These are phyloP conservation scores for Penstemon barbatus DNA, from an alignment of 257 asterid genomes.

Conservation along the genomic window DNA sequence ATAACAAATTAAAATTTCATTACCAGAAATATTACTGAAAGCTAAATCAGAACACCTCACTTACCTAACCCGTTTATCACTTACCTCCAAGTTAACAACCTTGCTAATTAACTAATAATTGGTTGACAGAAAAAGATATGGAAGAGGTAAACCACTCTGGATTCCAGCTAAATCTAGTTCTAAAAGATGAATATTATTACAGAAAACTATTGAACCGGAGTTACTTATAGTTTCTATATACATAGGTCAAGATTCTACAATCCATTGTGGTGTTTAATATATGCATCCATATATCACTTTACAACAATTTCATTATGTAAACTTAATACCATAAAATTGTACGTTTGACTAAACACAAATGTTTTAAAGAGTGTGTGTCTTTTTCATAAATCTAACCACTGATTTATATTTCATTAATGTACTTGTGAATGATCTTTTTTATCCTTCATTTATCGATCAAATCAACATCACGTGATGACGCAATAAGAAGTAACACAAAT, in stretches of 20 bases:
- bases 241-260: constrained; percentile 1
- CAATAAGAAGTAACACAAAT: background rate
- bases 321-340: background rate
- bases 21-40: background rate
- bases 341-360: background rate
- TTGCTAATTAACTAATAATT: background rate
- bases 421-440: background rate
- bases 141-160: background rate
- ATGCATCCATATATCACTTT: constrained; percentile 2
- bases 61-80: background rate
- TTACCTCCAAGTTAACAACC: background rate
- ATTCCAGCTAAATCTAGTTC: background rate
- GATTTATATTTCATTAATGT: background rate
- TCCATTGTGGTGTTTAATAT: background rate
- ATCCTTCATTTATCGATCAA: background rate
- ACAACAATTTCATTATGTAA: background rate
- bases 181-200: background rate
- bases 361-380: background rate
- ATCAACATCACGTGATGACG: background rate
- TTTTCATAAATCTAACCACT: background rate
- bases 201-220: background rate
- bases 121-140: background rate
- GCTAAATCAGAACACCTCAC: constrained; percentile 5
- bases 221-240: background rate
- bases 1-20: too few species aligned